A percentile compares a stretch with the other conserved stretches of the same genome.
phyloP scores from a whole-genome alignment of 2,329 filamentous ascomycete species.

The Ophiostoma quercus region DNA sequence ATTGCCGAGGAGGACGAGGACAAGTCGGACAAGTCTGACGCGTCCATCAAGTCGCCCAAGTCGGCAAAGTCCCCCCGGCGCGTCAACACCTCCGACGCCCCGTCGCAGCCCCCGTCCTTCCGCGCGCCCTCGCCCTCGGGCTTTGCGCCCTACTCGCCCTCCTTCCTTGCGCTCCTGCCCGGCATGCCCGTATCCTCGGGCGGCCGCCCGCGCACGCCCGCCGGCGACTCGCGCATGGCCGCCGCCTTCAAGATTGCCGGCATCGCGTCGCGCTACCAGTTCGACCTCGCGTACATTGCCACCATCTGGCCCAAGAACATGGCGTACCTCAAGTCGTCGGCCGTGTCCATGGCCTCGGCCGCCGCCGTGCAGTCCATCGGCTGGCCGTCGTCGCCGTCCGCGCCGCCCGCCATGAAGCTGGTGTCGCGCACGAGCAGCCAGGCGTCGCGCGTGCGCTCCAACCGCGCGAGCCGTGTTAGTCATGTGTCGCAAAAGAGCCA shows the following conservation, averaged over 20 bases:
- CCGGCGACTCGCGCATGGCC: slow-evolving; percentile 44
- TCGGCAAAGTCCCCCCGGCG: neutral
- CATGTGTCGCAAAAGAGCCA: neutral
- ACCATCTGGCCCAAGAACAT: slow-evolving; percentile 49
- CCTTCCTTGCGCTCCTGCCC: slow-evolving; percentile 28
- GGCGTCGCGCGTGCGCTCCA: slow-evolving; percentile 10
- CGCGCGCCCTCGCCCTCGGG: slow-evolving; percentile 28
- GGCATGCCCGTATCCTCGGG: slow-evolving; percentile 15
- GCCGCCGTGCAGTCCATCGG: slow-evolving; percentile 12
- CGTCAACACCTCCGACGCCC: slow-evolving; percentile 20
- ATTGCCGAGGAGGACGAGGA: slow-evolving; percentile 43
- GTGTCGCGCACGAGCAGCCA: slow-evolving; percentile 20
- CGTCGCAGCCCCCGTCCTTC: slow-evolving; percentile 32
- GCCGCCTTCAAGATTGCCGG: slow-evolving; percentile 52
- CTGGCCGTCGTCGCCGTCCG: slow-evolving; percentile 20
- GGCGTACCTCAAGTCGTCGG: slow-evolving; percentile 17
- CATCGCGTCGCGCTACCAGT: slow-evolving; percentile 52
- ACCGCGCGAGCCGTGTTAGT: neutral
- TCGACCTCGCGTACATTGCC: slow-evolving; percentile 55
- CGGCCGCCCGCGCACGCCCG: slow-evolving; percentile 30
- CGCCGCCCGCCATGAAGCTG: neutral
- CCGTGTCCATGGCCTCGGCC: slow-evolving; percentile 3
- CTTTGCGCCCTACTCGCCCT: slow-evolving; percentile 24
- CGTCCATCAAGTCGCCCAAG: too few species aligned
- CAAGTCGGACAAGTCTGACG: too few species aligned